Base-by-base conservation (phyloP, 1,284 basidiomycete genomes). In the Dichomitus squalens region DNA sequence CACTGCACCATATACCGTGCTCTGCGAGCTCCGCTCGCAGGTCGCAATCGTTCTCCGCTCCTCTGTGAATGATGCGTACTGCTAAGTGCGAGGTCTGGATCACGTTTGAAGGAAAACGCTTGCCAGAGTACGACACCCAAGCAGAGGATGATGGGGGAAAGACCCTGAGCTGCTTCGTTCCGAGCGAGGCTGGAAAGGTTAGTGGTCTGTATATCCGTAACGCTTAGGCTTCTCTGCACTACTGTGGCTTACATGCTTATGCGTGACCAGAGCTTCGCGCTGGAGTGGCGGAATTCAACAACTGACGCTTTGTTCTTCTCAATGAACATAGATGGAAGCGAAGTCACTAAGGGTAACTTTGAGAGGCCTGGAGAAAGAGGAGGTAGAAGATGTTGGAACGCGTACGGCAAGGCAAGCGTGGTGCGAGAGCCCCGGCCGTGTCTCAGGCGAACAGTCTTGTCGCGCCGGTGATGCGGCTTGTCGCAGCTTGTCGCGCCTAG, bases 101-200 rank as follows among this genome's bases (percentile, higher is more conserved):
- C 4, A 21, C 43, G 6, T 59, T 52, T 43, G 55, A 55, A n/a
- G 58, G 55, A 8, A 7, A 41, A 23, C 38, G 36, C 7, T 35
- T 60, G 9, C 47, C 47, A 3, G 55, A 63, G 20, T 58, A 60
- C 41, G 21, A 39, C 33, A 40, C 47, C 3, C 38, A 56, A 7
- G n/a, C 23, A 0, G 34, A 43, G 14, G 53, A 46, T 1, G 51
- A 55, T 7, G 53, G 39, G 7, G 47, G 44, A 27, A 51, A 46
- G 33, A 58, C 53, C 1, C 12, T 58, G 0, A 12, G 21, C 3
- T 63, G 61, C 34, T 60, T 44, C 21, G 43, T 63, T 4, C 55
- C 58, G 0, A 61, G 62, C 33, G 57, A 61, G 44, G 35, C 52
- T n/a, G 62, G 59, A 8, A 64, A 64, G 55, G 62, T 57, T 21